Base-by-base conservation (phyloP, 805 yeast species). In the Candida khao-thaluensis region DNA sequence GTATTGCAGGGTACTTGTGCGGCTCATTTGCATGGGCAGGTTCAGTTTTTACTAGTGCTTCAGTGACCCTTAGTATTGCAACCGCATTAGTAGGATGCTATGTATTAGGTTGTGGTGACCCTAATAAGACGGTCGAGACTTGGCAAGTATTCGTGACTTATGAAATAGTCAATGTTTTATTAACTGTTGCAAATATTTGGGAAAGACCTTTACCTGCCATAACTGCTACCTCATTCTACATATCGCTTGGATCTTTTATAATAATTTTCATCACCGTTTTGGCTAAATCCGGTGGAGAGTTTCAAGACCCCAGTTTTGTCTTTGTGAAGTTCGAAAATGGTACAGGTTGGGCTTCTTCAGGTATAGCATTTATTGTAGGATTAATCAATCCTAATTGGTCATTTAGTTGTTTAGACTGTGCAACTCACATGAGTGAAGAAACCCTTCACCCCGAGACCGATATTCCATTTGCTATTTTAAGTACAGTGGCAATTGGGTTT, bases 341-440 rank as follows among this genome's bases (percentile, higher is more conserved):
- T 21, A 78, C 85, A 1, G 86, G 86, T 27, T 80, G 85, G 84
- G 48, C 64, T 7, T 65, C 74, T 2, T 48, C 74, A 1, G 85
- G 76, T 20, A 71, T 80, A 56, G 82, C 85, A 0, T 78, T 81
- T 53, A 71, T 81, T 40, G 76, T 79, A n/a, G 87, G 88, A n/a
- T 59, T 81, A 34, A 74, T 81, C 48, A 81, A 81, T 53, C 84
- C 86, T 5, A 75, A 78, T 40, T 82, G 85, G 85, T 76, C 82
- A 7, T 81, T 80, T 62, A 71, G 79, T 18, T 81, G 87, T 47
- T 66, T 80, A 35, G 89, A 82, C 52, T 76, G 80, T 41, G 85
- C 86, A 2, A 79, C 86, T 2, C 88, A 82, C 51, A 69, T 82
- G 73, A 79, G 83, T 16, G 89, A 82, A 53, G 88, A 82, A 52